phyloP scores from a whole-genome alignment of 2,329 filamentous ascomycete genomes.

The Aureobasidium lini region DNA sequence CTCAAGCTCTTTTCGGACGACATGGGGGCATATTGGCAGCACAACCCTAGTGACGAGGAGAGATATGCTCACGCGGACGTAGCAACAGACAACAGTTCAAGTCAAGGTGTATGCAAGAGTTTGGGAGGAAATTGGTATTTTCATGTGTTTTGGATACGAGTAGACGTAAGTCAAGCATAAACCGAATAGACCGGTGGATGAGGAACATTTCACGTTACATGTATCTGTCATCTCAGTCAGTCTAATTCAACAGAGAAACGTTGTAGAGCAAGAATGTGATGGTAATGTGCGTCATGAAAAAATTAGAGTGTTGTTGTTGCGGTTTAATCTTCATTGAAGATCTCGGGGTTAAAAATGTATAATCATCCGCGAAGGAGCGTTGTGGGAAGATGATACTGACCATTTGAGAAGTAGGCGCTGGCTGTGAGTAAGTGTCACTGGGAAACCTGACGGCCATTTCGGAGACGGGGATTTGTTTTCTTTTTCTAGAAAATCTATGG shows the following conservation, averaged over 20 bases:
- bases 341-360: conserved; percentile 61
- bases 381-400: conserved; percentile 13
- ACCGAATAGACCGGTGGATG: not conserved
- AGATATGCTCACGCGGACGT: conserved; percentile 58
- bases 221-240: conserved; percentile 8
- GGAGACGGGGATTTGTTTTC: conserved; percentile 18
- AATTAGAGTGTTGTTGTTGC: conserved; percentile 66
- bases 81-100: conserved; percentile 51
- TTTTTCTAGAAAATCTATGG: conserved; percentile 13
- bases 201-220: not conserved
- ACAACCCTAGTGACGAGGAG: conserved; percentile 25
- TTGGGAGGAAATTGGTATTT: conserved; percentile 51
- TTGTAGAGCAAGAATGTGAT: not conserved
- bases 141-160: conserved; percentile 51
- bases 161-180: conserved; percentile 30
- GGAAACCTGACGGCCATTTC: not conserved
- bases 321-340: conserved; percentile 52
- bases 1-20: conserved; percentile 50
- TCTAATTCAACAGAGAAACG: not conserved
- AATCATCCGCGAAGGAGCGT: conserved; percentile 44
- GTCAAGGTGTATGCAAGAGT: conserved; percentile 55
- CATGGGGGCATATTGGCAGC: conserved; percentile 31
- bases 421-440: not conserved
- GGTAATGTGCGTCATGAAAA: conserved; percentile 51
- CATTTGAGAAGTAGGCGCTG: not conserved